A percentile compares a stretch with the other conserved stretches of the same genome.
These are phyloP conservation scores for Priceomyces castillae DNA, from an alignment of 805 yeast genomes.

Conservation along the genomic window DNA sequence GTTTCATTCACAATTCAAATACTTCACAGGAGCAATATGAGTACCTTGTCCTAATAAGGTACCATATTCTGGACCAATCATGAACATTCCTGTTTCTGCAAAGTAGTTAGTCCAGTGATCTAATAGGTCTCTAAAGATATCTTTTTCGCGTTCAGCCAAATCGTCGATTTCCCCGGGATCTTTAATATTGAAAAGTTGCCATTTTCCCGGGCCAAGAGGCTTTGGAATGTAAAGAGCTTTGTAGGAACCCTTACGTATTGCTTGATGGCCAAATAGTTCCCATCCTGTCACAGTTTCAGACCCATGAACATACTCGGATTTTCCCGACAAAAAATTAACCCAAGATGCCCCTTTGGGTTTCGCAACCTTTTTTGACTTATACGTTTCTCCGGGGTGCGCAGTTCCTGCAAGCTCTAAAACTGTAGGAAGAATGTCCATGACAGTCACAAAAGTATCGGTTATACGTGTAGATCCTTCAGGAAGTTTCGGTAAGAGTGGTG, in stretches of 20 bases:
- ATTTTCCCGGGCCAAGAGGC: slow-evolving; percentile 47
- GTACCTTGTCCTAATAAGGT: slow-evolving; percentile 1
- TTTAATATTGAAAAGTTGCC: slow-evolving; percentile 47
- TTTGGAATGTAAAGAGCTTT: slow-evolving; percentile 49
- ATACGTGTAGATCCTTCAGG: slow-evolving; percentile 4
- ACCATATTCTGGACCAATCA: slow-evolving; percentile 1
- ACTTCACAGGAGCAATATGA: slow-evolving; percentile 1
- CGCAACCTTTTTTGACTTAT: slow-evolving; percentile 44
- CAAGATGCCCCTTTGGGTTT: slow-evolving; percentile 47
- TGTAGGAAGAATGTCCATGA: slow-evolving; percentile 61
- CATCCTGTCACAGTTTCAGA: slow-evolving; percentile 50
- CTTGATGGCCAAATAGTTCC: slow-evolving; percentile 59
- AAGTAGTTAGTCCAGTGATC: slow-evolving; percentile 51
- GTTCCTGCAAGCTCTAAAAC: slow-evolving; percentile 49
- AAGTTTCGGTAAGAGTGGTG: slow-evolving; percentile 23
- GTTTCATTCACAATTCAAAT: slow-evolving; percentile 1
- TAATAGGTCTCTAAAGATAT: slow-evolving; percentile 39
- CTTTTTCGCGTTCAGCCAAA: slow-evolving; percentile 34
- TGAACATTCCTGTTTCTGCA: slow-evolving; percentile 45
- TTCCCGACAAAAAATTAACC: slow-evolving; percentile 34
- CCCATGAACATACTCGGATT: slow-evolving; percentile 31
- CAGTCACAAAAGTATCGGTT: slow-evolving; percentile 44
- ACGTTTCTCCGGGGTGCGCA: slow-evolving; percentile 39
- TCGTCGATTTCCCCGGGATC: slow-evolving; percentile 54
- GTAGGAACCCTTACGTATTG: slow-evolving; percentile 48